Evolutionary conservation across 371 early-diverging fungal genomes (phyloP).

Genomic region (Cokeromyces recurvatus): DNA sequence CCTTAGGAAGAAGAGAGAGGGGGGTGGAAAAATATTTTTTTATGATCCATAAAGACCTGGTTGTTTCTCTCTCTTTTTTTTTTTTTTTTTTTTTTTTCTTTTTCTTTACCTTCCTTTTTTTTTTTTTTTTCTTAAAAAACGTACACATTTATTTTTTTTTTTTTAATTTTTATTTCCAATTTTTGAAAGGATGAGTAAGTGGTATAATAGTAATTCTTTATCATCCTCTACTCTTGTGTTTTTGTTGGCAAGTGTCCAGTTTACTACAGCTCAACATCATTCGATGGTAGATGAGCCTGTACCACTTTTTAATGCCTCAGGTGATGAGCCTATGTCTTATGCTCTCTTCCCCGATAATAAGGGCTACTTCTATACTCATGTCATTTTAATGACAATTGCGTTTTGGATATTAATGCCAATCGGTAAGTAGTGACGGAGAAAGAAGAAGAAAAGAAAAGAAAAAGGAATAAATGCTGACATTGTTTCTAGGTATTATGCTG

Average conservation of each 20-base stretch:
- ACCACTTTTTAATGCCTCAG: slow-evolving; percentile 41
- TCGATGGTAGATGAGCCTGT: slow-evolving; percentile 17
- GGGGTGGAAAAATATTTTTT: too few species aligned
- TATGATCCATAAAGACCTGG: too few species aligned
- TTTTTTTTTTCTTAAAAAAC: too few species aligned
- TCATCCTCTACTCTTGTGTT: neutral
- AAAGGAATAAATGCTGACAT: neutral
- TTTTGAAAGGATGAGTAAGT: neutral
- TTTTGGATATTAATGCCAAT: slow-evolving; percentile 49
- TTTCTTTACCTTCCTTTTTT: too few species aligned
- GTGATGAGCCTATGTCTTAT: slow-evolving; percentile 48
- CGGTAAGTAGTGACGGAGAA: slow-evolving; percentile 40
- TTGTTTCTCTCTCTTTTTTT: too few species aligned
- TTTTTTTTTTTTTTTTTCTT: too few species aligned
- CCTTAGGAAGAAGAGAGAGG: too few species aligned
- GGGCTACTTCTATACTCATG: slow-evolving; percentile 37
- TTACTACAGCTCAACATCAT: slow-evolving; percentile 26
- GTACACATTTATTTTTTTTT: neutral
- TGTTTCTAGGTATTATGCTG: slow-evolving; percentile 37
- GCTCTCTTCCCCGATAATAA: slow-evolving; percentile 39
- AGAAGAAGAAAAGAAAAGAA: too few species aligned
- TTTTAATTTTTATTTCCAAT: neutral
- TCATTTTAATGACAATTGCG: slow-evolving; percentile 39
- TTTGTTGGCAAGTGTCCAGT: too few species aligned
- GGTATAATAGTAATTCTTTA: neutral